Base-by-base conservation (phyloP, 306 rosid species). In the Castanea mollissima region DNA sequence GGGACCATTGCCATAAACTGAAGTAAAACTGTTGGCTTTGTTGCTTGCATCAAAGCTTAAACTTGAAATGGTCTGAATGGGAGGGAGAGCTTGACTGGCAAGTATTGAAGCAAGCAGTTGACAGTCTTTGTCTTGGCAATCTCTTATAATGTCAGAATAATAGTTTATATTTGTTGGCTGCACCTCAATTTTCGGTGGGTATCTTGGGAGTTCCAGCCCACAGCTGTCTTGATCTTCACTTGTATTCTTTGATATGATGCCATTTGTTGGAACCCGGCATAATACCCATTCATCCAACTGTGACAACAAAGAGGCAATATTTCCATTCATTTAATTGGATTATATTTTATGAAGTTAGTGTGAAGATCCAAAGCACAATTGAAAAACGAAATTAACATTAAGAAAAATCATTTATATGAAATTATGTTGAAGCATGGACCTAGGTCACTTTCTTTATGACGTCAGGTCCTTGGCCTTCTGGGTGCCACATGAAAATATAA, bases 211-310 rank as follows among this genome's bases (percentile, higher is more conserved):
- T 63, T 78, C 78, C 77, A 79, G 10, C 74, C 80, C 83, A 67
- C 65, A 29, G 73, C 74, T 81, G 81, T 83, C 89, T 74, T 65
- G 91, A 76, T 76, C 72, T 21, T 87, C 87, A 64, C 85, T 60
- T 34, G 46, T 72, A 52, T 72, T 83, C 87, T 87, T 91, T 1
- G 67, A 18, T 46, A 82, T 65, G 79, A 64, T 73, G 54, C 90
- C 93, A 76, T 82, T 89, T 25, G 81, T 81, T 78, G 90, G 85
- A 86, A 93, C 89, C 74, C 94, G 91, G 4, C 97, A 93, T 5
- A 91, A 82, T 51, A 93, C 94, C 97, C 97, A 93, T 20, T 93
- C 89, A 76, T 93, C 96, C 82, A 93, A 76, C 97, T 88, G 90
- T 56, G 44, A 74, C 63, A 81, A 31, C 71, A 83, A 49, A 55